Percentiles rank a stretch among this genome's conserved stretches.
Conservation (phyloP, 768 basidiomycete species). For the Dioszegia hungarica region DNA sequence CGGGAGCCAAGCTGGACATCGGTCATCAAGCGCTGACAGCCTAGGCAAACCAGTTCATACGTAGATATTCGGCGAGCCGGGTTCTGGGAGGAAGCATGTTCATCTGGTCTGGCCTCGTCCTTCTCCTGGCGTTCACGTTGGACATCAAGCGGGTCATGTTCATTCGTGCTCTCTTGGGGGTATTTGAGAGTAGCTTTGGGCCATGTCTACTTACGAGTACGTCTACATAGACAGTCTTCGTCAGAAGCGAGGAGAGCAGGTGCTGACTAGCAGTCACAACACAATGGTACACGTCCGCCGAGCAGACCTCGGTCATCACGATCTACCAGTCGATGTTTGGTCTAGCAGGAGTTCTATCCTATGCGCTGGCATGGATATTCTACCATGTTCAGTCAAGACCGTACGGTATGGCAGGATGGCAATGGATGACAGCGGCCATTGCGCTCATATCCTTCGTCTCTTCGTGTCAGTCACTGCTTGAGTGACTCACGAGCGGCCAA, state of each 20-base stretch:
- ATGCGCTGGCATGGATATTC: constrained; percentile 7
- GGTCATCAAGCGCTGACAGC: too few relatives aligned
- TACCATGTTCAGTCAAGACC: constrained; percentile 8
- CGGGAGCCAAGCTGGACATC: too few relatives aligned
- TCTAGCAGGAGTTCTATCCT: neutral
- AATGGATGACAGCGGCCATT: constrained; percentile 14
- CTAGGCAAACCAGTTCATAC: constrained; percentile 23
- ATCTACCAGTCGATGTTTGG: constrained; percentile 20
- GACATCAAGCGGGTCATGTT: constrained; percentile 12
- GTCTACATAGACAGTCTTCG: neutral
- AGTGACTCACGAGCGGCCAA: constrained; percentile 47
- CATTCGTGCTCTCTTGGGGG: constrained; percentile 7
- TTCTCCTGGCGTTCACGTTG: constrained; percentile 13
- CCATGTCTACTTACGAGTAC: constrained; percentile 11
- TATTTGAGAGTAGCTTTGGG: constrained; percentile 15
- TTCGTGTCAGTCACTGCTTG: neutral
- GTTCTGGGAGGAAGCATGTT: neutral
- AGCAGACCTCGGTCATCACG: constrained; percentile 14
- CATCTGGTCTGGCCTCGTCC: constrained; percentile 3
- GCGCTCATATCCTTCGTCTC: constrained; percentile 9
- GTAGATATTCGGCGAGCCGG: constrained; percentile 21
- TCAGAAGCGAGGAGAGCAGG: constrained; percentile 38
- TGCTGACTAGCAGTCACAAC: constrained; percentile 50
- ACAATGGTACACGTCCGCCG: constrained; percentile 16
- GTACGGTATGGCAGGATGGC: constrained; percentile 13